Evolutionary conservation across 306 rosid genomes (phyloP).

Genomic region (Cicer chorassanicum): DNA sequence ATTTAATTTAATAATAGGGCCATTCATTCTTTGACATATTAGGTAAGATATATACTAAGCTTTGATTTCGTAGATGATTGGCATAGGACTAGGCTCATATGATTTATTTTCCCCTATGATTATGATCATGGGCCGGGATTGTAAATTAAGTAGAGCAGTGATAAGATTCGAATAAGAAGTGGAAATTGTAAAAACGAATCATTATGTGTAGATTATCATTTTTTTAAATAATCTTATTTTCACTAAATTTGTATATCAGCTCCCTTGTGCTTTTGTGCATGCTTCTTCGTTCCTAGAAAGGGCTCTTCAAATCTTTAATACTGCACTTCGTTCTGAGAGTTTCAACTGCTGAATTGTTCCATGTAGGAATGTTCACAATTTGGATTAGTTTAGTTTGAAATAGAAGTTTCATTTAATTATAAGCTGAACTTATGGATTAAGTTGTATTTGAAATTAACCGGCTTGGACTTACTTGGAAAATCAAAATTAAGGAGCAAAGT

Average conservation of each 20-base stretch:
- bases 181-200: slow-evolving; percentile 8
- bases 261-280: background rate
- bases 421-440: too few species aligned
- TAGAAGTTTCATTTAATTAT: background rate
- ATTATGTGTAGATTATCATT: background rate
- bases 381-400: background rate
- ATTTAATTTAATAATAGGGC: slow-evolving; percentile 38
- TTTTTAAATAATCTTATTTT: background rate
- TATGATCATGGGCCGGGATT: slow-evolving; percentile 31
- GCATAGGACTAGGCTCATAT: slow-evolving; percentile 12
- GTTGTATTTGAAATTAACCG: too few species aligned
- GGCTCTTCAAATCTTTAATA: background rate
- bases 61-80: slow-evolving; percentile 4
- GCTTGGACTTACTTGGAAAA: too few species aligned
- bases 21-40: slow-evolving; percentile 29
- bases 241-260: background rate
- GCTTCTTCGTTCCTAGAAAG: background rate
- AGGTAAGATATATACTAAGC: background rate
- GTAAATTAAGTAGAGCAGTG: slow-evolving; percentile 30
- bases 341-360: background rate
- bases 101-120: slow-evolving; percentile 33
- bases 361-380: background rate
- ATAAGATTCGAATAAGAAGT: slow-evolving; percentile 19
- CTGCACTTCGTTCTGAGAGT: background rate
- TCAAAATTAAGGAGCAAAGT: too few species aligned